Evolutionary conservation across 2,329 filamentous ascomycete species (phyloP).

Genomic region (Neofusicoccum umdonicola): DNA sequence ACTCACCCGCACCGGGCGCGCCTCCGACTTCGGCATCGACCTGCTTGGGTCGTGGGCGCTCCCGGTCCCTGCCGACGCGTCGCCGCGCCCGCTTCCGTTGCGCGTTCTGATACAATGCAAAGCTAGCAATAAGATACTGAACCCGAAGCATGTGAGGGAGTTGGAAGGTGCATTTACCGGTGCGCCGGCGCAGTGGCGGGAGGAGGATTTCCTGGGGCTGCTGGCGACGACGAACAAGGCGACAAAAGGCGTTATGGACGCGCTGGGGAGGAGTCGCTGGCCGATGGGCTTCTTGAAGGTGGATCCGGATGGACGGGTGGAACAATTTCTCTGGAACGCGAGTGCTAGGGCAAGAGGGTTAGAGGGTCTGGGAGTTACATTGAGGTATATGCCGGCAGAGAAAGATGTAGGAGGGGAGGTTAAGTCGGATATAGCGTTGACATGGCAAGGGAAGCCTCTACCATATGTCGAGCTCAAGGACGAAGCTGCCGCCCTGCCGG

Average conservation of each 20-base stretch:
- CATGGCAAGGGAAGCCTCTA: slow-evolving; percentile 35
- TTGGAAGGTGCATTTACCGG: slow-evolving; percentile 74
- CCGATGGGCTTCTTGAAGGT: slow-evolving; percentile 72
- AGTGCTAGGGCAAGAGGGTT: slow-evolving; percentile 62
- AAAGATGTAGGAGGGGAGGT: slow-evolving; percentile 16
- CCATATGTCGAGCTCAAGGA: background rate
- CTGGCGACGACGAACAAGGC: slow-evolving; percentile 68
- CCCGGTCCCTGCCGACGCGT: slow-evolving; percentile 20
- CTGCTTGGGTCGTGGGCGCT: slow-evolving; percentile 69
- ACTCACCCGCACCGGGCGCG: slow-evolving; percentile 64
- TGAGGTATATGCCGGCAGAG: slow-evolving; percentile 28
- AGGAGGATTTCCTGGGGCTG: slow-evolving; percentile 62
- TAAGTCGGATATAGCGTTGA: slow-evolving; percentile 33
- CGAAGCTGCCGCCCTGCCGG: background rate
- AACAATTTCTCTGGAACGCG: slow-evolving; percentile 72
- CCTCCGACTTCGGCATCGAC: slow-evolving; percentile 70
- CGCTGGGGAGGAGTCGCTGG: slow-evolving; percentile 63
- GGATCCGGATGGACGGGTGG: slow-evolving; percentile 54
- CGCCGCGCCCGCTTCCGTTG: slow-evolving; percentile 30
- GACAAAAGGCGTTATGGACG: slow-evolving; percentile 75
- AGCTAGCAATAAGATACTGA: slow-evolving; percentile 49
- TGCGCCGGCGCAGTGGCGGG: slow-evolving; percentile 71
- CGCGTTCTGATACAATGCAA: slow-evolving; percentile 68
- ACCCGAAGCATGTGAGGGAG: slow-evolving; percentile 66
- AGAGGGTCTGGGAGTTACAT: slow-evolving; percentile 48